Evolutionary conservation across 1,139 yeast genomes (phyloP), one percentile per base, ranked within the genome.

Genomic region (Arxiozyma slooffiae): DNA sequence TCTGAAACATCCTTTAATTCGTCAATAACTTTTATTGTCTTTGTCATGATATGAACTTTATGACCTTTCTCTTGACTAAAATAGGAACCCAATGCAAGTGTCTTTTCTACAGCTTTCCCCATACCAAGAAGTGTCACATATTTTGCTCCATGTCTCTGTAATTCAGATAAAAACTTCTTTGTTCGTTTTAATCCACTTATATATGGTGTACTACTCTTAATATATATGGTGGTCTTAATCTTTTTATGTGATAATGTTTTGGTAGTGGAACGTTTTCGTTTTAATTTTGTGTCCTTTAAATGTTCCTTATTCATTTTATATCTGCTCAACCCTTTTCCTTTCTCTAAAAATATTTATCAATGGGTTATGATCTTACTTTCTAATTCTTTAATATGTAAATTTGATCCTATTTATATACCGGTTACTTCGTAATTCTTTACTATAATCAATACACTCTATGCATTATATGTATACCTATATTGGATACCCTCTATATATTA

Each of bases 21-120:
- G 63, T 84, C 92, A 37, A 84, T 61, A 0, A 83, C 87, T 48
- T 77, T 77, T 0, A 80, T 73, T 14, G 80, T 77, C 26, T 76
- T 81, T 0, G 90, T 83, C 36, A 68, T 60, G 1, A 81, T 62
- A 30, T 81, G 85, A 6, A 82, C 77, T 53, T 65, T 71, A 57
- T 73, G 69, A 11, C 72, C 70, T 47, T 71, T 64, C 24, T 74
- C 75, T 41, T 69, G 70, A 55, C 77, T 75, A 60, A 78, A 82
- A 54, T 76, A 72, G 26, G 78, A 61, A 0, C 78, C 87, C 1
- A 82, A 55, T 14, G 78, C 67, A 11, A 81, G 53, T 0, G 82
- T 75, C 59, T 76, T 81, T 46, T 73, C 78, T 6, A 81, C 77
- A 7, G 85, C 75, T 49, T 74, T 76, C 1, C 90, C 90, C 87